phyloP scores from a whole-genome alignment of 345 rosid genomes.

The Mangifera indica region DNA sequence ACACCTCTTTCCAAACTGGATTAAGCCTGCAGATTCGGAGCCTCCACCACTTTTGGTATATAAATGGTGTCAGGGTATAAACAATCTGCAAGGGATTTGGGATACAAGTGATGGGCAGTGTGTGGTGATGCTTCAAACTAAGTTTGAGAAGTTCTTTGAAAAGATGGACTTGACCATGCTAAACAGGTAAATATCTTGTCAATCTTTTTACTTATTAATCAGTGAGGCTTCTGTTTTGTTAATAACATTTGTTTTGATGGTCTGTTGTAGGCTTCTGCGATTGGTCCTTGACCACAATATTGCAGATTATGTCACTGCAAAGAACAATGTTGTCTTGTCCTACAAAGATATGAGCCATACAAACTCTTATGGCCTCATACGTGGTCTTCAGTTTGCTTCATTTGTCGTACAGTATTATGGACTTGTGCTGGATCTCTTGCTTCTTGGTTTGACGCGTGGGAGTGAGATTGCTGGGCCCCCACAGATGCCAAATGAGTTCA shows the following conservation, averaged over 20 bases:
- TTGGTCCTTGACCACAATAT: conserved; percentile 98
- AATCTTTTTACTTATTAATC: conserved; percentile 17
- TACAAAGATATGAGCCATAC: conserved; percentile 99
- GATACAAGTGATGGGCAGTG: conserved; percentile 99
- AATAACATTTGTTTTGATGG: conserved; percentile 20
- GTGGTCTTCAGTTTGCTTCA: conserved; percentile 99
- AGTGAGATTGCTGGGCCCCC: conserved; percentile 99
- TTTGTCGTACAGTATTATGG: conserved; percentile 99
- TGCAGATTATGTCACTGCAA: conserved; percentile 99
- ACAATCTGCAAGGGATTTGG: conserved; percentile 96
- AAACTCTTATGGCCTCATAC: conserved; percentile 94
- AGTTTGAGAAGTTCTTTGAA: conserved; percentile 97
- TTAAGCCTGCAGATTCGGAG: conserved; percentile 99
- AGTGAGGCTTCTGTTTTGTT: conserved; percentile 1
- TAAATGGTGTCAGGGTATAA: conserved; percentile 99
- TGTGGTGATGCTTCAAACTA: conserved; percentile 99
- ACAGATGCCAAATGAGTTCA: conserved; percentile 96
- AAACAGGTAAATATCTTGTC: conserved; percentile 56
- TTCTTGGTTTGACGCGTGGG: conserved; percentile 96
- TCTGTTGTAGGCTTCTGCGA: conserved; percentile 83
- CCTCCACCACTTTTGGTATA: conserved; percentile 98
- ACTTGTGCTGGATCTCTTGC: conserved; percentile 86
- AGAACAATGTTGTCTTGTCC: conserved; percentile 94
- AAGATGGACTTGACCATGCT: conserved; percentile 99
- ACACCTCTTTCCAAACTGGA: conserved; percentile 99